Evolutionary conservation across 169 alveolate genomes (phyloP), one percentile per base, ranked within the genome.

Genomic region (Perkinsus marinus): DNA sequence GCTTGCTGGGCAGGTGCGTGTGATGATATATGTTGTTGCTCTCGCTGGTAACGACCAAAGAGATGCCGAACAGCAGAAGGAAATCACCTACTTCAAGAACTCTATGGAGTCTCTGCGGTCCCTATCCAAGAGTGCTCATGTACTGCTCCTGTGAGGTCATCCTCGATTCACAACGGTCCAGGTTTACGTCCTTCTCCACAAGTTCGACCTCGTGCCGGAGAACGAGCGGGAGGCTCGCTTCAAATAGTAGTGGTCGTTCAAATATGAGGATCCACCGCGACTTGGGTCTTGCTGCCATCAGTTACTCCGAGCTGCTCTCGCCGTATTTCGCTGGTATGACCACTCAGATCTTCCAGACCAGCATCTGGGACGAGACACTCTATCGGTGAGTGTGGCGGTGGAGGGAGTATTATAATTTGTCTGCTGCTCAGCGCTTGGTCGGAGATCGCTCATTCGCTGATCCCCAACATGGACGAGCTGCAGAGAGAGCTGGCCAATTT

Each of bases 321-420:
- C 79, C 79, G 36, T 57, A 57, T 26, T 57, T 57, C 34, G 79
- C 95, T 94, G 38, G 95, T 0, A 57, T 57, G 79, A 19, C 79
- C 9, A 57, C 94, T 36, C 46, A 68, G 43, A 95, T 96, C 92
- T 97, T 96, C 92, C 95, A 95, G 41, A 97, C 99, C 19, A 95
- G 98, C 38, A 97, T 97, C 68, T 97, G 99, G 99, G 98, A 97
- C 92, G 98, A 97, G 91, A 95, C 98, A 90, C 96, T 57, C 79
- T 57, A 57, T 16, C 79, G 79, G 79, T 57, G 79, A 57, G 79
- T 13, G 30, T 19, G 79, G 79, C 22, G 37, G 22, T 57, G 5
- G 3, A 7, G 79, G 79, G 22, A 26, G 22, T 0, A 57, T 2
- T 13, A n/a, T 19, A 30, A 30, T 57, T 13, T 57, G 79, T 2